Percentiles rank a stretch among this genome's conserved stretches.
phyloP scores from a whole-genome alignment of 2,329 filamentous ascomycete genomes.

The Paraphaeosphaeria sporulosa region DNA sequence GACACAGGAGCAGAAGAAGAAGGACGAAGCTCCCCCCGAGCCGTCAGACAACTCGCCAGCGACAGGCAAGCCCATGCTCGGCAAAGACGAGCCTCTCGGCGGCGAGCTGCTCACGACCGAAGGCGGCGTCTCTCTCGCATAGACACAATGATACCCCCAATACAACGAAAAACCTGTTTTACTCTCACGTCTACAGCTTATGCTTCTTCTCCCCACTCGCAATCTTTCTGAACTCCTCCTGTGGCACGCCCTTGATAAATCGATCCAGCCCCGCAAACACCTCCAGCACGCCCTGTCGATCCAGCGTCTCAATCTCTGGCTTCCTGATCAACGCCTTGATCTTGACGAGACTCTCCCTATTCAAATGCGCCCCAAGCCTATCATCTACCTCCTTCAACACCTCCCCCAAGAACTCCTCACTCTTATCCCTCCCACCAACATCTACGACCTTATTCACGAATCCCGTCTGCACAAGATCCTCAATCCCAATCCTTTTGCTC shows the following conservation, averaged over 20 bases:
- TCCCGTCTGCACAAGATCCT: conserved; percentile 77
- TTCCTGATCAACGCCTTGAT: conserved; percentile 85
- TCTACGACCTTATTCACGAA: conserved; percentile 87
- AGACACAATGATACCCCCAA: conserved; percentile 11
- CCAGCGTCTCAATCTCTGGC: conserved; percentile 75
- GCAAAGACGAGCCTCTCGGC: conserved; percentile 32
- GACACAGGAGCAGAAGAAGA: conserved; percentile 49
- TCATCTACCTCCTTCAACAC: conserved; percentile 85
- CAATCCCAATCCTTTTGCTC: conserved; percentile 76
- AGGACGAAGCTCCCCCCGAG: conserved; percentile 24
- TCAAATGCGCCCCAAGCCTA: conserved; percentile 78
- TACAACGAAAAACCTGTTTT: background rate
- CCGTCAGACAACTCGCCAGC: conserved; percentile 18
- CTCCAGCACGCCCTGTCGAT: conserved; percentile 81
- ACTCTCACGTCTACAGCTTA: conserved; percentile 71
- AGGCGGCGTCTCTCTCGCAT: conserved; percentile 44
- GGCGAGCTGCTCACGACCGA: conserved; percentile 42
- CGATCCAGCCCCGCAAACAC: conserved; percentile 85
- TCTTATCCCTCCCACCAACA: conserved; percentile 62
- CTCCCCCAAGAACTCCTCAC: conserved; percentile 71
- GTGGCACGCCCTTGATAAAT: conserved; percentile 81
- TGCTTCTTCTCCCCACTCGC: conserved; percentile 91
- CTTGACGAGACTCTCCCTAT: conserved; percentile 76
- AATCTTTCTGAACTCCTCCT: conserved; percentile 87
- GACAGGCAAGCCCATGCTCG: conserved; percentile 13